phyloP scores from a whole-genome alignment of 768 basidiomycete species.

The Tricholoma flavovirens region DNA sequence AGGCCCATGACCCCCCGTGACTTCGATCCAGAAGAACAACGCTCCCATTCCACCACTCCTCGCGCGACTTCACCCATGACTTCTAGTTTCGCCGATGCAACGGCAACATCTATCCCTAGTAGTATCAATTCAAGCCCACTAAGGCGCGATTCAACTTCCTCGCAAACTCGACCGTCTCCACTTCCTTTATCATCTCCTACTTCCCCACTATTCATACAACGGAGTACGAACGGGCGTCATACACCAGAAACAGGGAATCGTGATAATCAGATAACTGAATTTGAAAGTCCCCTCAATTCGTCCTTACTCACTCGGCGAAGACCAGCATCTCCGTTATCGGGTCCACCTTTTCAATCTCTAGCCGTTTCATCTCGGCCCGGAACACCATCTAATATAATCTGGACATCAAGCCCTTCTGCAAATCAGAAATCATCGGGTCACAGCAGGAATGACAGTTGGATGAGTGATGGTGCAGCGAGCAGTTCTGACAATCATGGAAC shows the following conservation, averaged over 20 bases:
- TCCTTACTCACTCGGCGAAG: constrained; percentile 53
- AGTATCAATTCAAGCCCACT: constrained; percentile 32
- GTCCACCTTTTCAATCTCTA: constrained; percentile 55
- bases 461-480: constrained; percentile 33
- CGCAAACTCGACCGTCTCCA: constrained; percentile 42
- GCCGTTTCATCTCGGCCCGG: constrained; percentile 56
- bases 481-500: constrained; percentile 26
- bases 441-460: constrained; percentile 56
- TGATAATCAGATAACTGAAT: constrained; percentile 32
- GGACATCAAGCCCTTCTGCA: constrained; percentile 40
- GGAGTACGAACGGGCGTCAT: constrained; percentile 58
- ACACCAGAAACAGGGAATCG: constrained; percentile 50
- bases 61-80: constrained; percentile 66
- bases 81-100: constrained; percentile 26
- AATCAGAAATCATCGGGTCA: constrained; percentile 32
- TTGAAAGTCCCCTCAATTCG: constrained; percentile 44
- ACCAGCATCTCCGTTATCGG: constrained; percentile 69
- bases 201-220: constrained; percentile 47
- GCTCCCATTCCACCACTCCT: constrained; percentile 71
- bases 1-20: constrained; percentile 88
- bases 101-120: constrained; percentile 28
- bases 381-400: constrained; percentile 72
- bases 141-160: constrained; percentile 54
- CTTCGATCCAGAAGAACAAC: constrained; percentile 64
- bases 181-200: constrained; percentile 44